Evolutionary conservation across 2,329 filamentous ascomycete species (phyloP).

Genomic region (Pseudogymnoascus sp.): DNA sequence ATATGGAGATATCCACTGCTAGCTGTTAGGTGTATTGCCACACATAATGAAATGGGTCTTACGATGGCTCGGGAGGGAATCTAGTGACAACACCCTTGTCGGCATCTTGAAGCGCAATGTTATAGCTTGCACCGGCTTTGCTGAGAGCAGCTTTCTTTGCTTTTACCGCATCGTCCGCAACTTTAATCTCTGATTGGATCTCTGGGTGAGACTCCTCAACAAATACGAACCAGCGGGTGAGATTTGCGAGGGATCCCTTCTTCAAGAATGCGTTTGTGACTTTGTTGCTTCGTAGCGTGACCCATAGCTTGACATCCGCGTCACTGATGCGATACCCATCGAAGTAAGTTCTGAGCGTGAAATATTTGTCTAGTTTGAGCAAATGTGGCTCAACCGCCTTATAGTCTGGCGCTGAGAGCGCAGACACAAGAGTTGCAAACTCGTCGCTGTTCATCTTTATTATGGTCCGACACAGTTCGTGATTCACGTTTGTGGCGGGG

Average conservation of each 20-base stretch:
- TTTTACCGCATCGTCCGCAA: constrained; percentile 58
- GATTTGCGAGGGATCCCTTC: constrained; percentile 66
- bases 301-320: constrained; percentile 75
- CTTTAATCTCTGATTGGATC: constrained; percentile 62
- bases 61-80: constrained; percentile 91
- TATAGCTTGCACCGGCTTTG: constrained; percentile 79
- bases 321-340: constrained; percentile 71
- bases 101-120: constrained; percentile 75
- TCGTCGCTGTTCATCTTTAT: constrained; percentile 49
- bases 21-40: constrained; percentile 5
- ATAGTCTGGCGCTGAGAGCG: constrained; percentile 59
- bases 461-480: not conserved
- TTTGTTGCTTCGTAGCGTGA: constrained; percentile 72
- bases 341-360: constrained; percentile 79
- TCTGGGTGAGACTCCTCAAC: constrained; percentile 76
- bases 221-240: constrained; percentile 81
- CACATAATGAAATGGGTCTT: constrained; percentile 26
- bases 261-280: constrained; percentile 75
- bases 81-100: constrained; percentile 85
- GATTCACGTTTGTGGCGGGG: constrained; percentile 4
- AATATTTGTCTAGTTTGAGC: constrained; percentile 73
- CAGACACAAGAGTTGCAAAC: constrained; percentile 42
- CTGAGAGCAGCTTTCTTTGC: constrained; percentile 61
- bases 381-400: constrained; percentile 71
- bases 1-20: constrained; percentile 76